Conservation (phyloP, 257 asterid species). For the Sherardia arvensis region DNA sequence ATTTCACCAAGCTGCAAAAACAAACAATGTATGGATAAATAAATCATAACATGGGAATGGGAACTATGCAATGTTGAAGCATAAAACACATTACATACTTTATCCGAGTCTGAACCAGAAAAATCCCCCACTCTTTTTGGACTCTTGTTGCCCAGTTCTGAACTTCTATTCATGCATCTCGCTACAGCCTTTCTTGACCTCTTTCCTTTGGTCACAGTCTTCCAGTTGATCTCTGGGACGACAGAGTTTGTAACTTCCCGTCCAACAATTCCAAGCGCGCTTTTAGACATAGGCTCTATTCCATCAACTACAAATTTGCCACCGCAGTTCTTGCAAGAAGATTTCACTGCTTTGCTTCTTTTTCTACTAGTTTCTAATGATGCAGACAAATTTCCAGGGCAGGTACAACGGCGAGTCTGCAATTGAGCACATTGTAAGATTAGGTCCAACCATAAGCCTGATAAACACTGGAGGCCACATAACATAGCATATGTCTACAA, state of each 20-base stretch:
- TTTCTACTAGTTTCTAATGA: slow-evolving; percentile 12
- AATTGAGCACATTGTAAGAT: background rate
- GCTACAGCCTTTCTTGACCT: slow-evolving; percentile 52
- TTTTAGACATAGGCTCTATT: slow-evolving; percentile 27
- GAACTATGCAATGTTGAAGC: background rate
- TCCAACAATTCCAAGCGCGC: slow-evolving; percentile 43
- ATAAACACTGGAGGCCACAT: background rate
- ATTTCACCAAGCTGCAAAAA: slow-evolving; percentile 41
- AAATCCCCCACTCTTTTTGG: slow-evolving; percentile 71
- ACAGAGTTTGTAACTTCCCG: slow-evolving; percentile 41
- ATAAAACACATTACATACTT: slow-evolving; percentile 27
- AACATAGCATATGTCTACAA: background rate
- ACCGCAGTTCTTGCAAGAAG: slow-evolving; percentile 22
- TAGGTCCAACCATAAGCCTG: background rate
- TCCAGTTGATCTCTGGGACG: slow-evolving; percentile 52
- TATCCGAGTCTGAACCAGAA: slow-evolving; percentile 66
- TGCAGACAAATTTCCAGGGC: slow-evolving; percentile 18
- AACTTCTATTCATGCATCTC: slow-evolving; percentile 36
- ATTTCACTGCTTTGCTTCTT: slow-evolving; percentile 18
- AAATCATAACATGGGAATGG: background rate
- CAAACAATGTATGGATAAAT: background rate
- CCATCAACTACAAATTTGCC: slow-evolving; percentile 37
- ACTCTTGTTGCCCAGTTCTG: slow-evolving; percentile 31
- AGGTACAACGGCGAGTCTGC: slow-evolving; percentile 33
- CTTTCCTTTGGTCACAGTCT: slow-evolving; percentile 60